Evolutionary conservation across 192 early-diverging fungal species (phyloP).

Genomic region (Fimicolochytrium jonesii): DNA sequence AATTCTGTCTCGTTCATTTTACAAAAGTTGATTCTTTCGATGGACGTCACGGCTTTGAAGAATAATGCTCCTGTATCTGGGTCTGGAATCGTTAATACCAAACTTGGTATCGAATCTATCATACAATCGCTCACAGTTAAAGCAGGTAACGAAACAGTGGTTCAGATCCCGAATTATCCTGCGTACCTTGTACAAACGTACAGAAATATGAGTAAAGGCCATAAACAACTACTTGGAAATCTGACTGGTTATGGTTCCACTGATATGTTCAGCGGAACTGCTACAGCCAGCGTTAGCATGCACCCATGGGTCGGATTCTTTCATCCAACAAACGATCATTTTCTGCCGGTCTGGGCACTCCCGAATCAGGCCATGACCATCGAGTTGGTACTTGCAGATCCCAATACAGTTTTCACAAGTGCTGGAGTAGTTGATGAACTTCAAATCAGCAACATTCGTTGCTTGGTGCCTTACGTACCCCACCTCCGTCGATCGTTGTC

Average conservation of each 20-base stretch:
- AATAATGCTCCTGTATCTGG: no score
- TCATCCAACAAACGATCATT: not conserved
- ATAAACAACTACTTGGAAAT: conserved; percentile 6
- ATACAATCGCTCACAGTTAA: not conserved
- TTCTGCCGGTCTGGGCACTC: conserved; percentile 8
- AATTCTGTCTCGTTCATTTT: not conserved
- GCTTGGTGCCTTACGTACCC: conserved; percentile 4
- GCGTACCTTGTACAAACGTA: not conserved
- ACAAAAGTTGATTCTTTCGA: not conserved
- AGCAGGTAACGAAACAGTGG: not conserved
- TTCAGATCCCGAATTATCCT: not conserved
- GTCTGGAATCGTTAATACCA: no score
- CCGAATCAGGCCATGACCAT: conserved; percentile 15
- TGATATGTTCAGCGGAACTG: not conserved
- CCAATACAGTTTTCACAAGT: not conserved
- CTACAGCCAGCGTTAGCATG: not conserved
- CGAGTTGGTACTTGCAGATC: conserved; percentile 6
- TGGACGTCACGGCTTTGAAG: conserved; percentile 9
- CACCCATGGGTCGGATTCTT: conserved; percentile 6
- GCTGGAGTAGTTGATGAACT: not conserved
- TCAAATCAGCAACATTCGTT: conserved; percentile 3
- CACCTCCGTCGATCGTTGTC: not conserved
- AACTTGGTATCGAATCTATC: conserved; percentile 2
- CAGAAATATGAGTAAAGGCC: not conserved
- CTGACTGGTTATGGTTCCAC: conserved; percentile 12